Evolutionary conservation across 2,329 filamentous ascomycete genomes (phyloP), one percentile per base, ranked within the genome.

Genomic region (Neocatenulostroma microsporum): DNA sequence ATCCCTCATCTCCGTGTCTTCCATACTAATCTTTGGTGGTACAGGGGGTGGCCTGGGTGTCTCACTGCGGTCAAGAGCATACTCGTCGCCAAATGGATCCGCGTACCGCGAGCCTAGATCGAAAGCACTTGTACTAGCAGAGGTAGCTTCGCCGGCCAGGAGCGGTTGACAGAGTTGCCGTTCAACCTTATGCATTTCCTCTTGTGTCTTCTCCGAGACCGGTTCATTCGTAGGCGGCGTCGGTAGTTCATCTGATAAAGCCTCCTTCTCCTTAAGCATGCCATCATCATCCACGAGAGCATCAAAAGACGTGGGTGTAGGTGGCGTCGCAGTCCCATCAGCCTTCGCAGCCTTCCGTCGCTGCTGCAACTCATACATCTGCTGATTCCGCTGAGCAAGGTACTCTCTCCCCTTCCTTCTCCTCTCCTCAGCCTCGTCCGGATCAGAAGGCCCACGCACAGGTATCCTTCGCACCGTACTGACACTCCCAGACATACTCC

Each of bases 1-100:
- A 20, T 20, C 34, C n/a, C 42, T 41, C 3, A 44, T 41, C 8
- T 46, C 48, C 15, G 44, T 44, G 14, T 44, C 36, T 18, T 37
- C 36, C 5, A 63, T 38, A 19, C 60, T 53, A 24, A 62, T 56
- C 47, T 68, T 67, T 21, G 69, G 63, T 9, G 67, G 59, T 1
- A 68, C 54, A 11, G 50, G 36, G 48, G 71, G 45, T 58, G 62
- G 42, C 42, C 72, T 52, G 57, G 62, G 53, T 28, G 57, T 26
- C 55, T 70, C 51, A 63, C 70, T 15, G 41, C 44, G 13, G 12
- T 58, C 55, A 18, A 61, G 34, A 9, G 51, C 57, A 31, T 54
- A 58, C 39, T 64, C 62, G 40, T 70, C 66, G 11, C 58, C 54
- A 45, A 71, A 71, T 4, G 68, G 67, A 34, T 70, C 65, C 1